Conservation (phyloP, 1,139 yeast species). For the Nakaseomyces delphensis region DNA sequence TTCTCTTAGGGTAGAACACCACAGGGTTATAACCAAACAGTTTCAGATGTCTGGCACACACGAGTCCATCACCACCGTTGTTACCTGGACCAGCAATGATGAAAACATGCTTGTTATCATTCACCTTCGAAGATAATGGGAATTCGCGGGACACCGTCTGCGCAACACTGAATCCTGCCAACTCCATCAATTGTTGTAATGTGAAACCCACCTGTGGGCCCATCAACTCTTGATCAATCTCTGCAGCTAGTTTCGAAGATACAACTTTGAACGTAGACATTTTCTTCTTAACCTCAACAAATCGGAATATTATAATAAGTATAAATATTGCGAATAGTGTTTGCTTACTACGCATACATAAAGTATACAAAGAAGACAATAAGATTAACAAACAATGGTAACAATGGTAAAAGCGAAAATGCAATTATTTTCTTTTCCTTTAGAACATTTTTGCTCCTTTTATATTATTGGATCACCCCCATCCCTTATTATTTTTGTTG, state of each 20-base stretch:
- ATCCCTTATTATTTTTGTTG: background rate
- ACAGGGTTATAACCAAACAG: slow-evolving; percentile 71
- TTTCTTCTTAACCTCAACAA: background rate
- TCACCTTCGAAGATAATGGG: slow-evolving; percentile 31
- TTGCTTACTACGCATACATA: background rate
- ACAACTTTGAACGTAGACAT: slow-evolving; percentile 30
- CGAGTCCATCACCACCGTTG: slow-evolving; percentile 93
- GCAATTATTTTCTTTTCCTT: background rate
- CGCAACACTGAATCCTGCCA: slow-evolving; percentile 92
- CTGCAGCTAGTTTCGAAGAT: slow-evolving; percentile 64
- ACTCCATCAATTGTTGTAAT: slow-evolving; percentile 90
- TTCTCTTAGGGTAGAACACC: slow-evolving; percentile 58
- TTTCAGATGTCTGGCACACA: slow-evolving; percentile 83
- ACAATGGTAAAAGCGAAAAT: background rate
- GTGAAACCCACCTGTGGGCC: slow-evolving; percentile 70
- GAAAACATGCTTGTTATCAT: slow-evolving; percentile 39
- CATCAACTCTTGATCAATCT: slow-evolving; percentile 81
- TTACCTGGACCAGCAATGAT: slow-evolving; percentile 92
- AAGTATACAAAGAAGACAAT: background rate
- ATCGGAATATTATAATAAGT: background rate
- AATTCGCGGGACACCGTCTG: slow-evolving; percentile 68
- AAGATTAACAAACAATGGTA: background rate
- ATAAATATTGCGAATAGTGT: background rate
- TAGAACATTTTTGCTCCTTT: background rate
- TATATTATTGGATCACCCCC: background rate